Evolutionary conservation across 345 rosid species (phyloP).

Genomic region (Cardamine chenopodiifolia): DNA sequence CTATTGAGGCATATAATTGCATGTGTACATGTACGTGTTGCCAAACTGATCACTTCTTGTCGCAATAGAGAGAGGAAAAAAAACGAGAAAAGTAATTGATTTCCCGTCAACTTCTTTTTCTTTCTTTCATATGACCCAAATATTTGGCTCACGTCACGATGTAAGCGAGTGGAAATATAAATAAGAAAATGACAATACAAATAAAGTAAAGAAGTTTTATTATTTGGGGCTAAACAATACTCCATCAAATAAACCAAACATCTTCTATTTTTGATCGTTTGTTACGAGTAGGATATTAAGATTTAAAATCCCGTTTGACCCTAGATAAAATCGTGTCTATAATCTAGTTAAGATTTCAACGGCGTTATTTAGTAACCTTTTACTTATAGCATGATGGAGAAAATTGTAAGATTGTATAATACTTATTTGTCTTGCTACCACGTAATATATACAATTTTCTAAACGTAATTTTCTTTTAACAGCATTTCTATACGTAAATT

Average conservation of each 20-base stretch:
- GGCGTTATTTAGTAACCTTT: background rate
- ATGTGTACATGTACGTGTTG: conserved; percentile 45
- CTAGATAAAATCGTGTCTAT: conserved; percentile 7
- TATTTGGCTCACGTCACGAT: conserved; percentile 34
- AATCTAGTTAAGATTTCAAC: background rate
- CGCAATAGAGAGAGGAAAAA: background rate
- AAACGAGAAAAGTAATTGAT: background rate
- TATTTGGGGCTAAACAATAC: conserved; percentile 8
- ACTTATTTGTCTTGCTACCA: background rate
- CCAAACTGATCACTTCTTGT: conserved; percentile 42
- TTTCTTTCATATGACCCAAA: conserved; percentile 13
- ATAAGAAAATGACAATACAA: conserved; percentile 31
- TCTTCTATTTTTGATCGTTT: conserved; percentile 13
- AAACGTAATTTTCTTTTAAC: no score
- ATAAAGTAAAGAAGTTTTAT: conserved; percentile 27
- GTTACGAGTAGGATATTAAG: background rate
- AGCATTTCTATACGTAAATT: background rate
- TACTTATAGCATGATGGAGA: background rate
- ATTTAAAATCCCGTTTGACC: conserved; percentile 2
- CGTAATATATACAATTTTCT: background rate
- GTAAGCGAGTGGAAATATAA: conserved; percentile 29
- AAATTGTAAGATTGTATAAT: background rate
- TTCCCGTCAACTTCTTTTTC: conserved; percentile 18
- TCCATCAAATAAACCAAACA: conserved; percentile 12
- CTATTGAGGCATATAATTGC: conserved; percentile 38